Percentiles rank a stretch among this genome's conserved stretches.
phyloP scores from a whole-genome alignment of 2,329 filamentous ascomycete genomes.

The Botrytis elliptica region DNA sequence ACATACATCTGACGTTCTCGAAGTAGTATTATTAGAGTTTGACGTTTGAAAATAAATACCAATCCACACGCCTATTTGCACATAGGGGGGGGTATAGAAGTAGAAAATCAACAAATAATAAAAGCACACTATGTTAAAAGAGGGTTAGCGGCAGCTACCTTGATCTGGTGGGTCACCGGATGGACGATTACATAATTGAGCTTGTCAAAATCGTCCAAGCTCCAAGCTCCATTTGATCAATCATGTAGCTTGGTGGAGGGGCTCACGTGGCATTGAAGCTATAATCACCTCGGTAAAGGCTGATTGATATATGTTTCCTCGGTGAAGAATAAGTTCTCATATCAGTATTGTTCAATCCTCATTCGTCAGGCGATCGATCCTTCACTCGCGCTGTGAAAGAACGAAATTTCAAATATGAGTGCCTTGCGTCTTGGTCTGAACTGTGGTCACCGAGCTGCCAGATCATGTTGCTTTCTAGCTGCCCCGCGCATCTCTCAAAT shows the following conservation, averaged over 20 bases:
- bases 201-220: neutral
- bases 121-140: neutral
- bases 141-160: neutral
- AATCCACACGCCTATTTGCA: neutral
- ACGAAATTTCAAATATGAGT: neutral
- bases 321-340: neutral
- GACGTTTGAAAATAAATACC: neutral
- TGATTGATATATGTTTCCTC: neutral
- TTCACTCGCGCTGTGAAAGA: neutral
- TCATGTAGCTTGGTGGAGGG: neutral
- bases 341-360: neutral
- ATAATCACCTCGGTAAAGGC: neutral
- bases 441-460: constrained; percentile 1
- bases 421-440: constrained; percentile 5
- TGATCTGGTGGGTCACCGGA: too few relatives aligned
- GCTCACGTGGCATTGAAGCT: neutral
- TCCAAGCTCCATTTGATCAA: neutral
- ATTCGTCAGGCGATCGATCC: neutral
- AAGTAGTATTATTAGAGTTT: constrained; percentile 7
- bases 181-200: neutral
- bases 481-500: neutral
- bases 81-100: neutral
- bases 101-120: neutral
- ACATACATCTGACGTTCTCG: constrained; percentile 28
- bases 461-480: neutral